A percentile compares a stretch with the other conserved stretches of the same genome.
phyloP scores from a whole-genome alignment of 352 stramenopile species.

The Globisporangium mamillatum region DNA sequence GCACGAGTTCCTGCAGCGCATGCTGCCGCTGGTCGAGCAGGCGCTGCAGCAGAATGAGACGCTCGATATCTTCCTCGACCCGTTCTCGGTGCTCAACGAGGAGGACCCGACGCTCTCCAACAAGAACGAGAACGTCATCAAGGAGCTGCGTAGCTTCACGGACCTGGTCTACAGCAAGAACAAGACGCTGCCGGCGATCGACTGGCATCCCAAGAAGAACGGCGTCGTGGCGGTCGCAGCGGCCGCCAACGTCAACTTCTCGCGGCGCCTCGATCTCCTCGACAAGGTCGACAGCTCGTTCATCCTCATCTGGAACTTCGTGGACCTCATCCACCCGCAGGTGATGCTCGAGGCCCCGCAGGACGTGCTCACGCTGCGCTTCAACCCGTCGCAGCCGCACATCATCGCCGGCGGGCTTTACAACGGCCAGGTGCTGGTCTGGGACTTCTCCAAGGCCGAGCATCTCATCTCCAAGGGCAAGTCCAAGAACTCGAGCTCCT shows the following conservation, averaged over 20 bases:
- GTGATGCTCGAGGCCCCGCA: conserved; percentile 91
- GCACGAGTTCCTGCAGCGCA: conserved; percentile 59
- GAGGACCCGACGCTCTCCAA: conserved; percentile 57
- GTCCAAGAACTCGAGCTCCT: conserved; percentile 29
- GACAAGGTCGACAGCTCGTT: conserved; percentile 84
- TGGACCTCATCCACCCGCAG: conserved; percentile 92
- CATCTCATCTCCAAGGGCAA: conserved; percentile 58
- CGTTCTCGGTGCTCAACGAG: conserved; percentile 67
- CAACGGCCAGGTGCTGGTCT: conserved; percentile 90
- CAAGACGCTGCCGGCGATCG: conserved; percentile 85
- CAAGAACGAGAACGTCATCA: conserved; percentile 89
- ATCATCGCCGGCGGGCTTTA: conserved; percentile 79
- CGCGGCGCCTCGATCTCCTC: conserved; percentile 74
- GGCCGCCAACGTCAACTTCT: conserved; percentile 83
- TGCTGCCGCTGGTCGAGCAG: conserved; percentile 69
- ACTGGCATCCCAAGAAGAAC: conserved; percentile 90
- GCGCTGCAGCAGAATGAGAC: conserved; percentile 85
- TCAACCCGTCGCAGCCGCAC: conserved; percentile 86
- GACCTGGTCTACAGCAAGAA: conserved; percentile 94
- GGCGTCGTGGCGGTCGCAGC: conserved; percentile 87
- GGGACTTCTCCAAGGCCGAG: conserved; percentile 87
- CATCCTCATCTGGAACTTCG: conserved; percentile 94
- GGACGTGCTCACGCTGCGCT: conserved; percentile 86
- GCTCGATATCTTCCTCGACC: conserved; percentile 81
- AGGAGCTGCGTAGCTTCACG: conserved; percentile 91